These are phyloP conservation scores for Aspergillus alliaceus DNA, from an alignment of 2,329 filamentous ascomycete genomes.

Conservation along the genomic window DNA sequence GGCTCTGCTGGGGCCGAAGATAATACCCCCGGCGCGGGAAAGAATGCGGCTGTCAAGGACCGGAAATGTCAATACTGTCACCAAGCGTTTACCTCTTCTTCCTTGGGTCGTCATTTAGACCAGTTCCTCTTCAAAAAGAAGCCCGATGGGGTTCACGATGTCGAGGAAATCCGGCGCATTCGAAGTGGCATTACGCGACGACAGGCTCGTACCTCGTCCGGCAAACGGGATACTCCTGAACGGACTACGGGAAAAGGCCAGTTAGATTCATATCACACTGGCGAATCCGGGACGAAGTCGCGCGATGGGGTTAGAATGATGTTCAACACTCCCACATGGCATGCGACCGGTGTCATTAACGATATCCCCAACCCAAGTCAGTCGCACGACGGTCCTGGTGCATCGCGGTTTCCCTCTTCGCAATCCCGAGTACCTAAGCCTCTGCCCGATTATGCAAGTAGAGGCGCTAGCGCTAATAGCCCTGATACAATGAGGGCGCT, in stretches of 20 bases:
- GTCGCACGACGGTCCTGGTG: constrained; percentile 36
- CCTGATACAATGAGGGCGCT: constrained; percentile 81
- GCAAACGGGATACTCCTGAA: constrained; percentile 63
- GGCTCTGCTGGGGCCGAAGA: constrained; percentile 41
- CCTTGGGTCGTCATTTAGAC: constrained; percentile 88
- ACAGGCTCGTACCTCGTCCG: constrained; percentile 68
- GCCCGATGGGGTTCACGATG: constrained; percentile 86
- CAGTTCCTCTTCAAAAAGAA: constrained; percentile 94
- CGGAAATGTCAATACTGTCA: constrained; percentile 84
- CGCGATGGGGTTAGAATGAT: constrained; percentile 45
- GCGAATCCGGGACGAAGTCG: constrained; percentile 37
- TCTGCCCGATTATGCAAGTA: constrained; percentile 56
- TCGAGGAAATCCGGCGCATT: constrained; percentile 82
- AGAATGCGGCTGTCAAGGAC: constrained; percentile 68
- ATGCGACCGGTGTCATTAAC: constrained; percentile 75
- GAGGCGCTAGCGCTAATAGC: constrained; percentile 65
- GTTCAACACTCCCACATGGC: constrained; percentile 69
- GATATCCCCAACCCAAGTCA: constrained; percentile 61
- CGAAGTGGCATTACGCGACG: constrained; percentile 83
- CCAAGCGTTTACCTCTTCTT: constrained; percentile 90
- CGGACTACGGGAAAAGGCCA: constrained; percentile 50
- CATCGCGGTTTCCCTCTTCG: constrained; percentile 30
- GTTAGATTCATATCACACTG: constrained; percentile 30
- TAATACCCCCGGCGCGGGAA: constrained; percentile 27
- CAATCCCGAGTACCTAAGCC: constrained; percentile 33